Evolutionary conservation across 2,329 filamentous ascomycete species (phyloP).

Genomic region (Stagonosporopsis vannaccii): DNA sequence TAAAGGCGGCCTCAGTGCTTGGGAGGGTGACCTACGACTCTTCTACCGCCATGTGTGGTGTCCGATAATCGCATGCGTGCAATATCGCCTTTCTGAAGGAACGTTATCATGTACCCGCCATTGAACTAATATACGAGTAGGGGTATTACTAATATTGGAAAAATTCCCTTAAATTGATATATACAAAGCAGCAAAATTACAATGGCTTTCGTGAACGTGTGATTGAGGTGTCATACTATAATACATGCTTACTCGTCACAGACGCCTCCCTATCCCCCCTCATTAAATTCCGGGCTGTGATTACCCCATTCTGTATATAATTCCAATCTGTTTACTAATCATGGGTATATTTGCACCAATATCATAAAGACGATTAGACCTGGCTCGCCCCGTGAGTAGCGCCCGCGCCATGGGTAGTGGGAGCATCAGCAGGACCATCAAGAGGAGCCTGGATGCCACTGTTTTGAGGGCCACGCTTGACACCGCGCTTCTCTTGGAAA

Average conservation of each 20-base stretch:
- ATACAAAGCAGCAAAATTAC: too few relatives aligned
- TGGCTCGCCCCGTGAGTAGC: neutral
- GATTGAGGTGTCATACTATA: neutral
- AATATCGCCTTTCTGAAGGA: too few relatives aligned
- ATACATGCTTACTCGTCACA: neutral
- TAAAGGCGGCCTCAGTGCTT: too few relatives aligned
- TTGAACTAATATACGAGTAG: too few relatives aligned
- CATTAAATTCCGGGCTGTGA: neutral
- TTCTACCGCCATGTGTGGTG: too few relatives aligned
- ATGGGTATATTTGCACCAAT: conserved; percentile 1
- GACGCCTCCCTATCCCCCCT: neutral
- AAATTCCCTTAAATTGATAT: too few relatives aligned
- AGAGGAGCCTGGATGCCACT: conserved; percentile 4
- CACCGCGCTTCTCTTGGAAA: conserved; percentile 30
- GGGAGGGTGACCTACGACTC: too few relatives aligned
- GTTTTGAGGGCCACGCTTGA: neutral
- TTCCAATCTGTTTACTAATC: neutral
- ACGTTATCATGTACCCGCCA: too few relatives aligned
- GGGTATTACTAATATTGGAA: too few relatives aligned
- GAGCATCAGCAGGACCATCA: conserved; percentile 1
- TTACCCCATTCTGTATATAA: too few relatives aligned
- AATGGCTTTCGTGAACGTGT: neutral
- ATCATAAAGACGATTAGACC: conserved; percentile 2
- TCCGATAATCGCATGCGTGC: too few relatives aligned
- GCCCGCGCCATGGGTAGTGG: neutral